Evolutionary conservation across 257 asterid species (phyloP).

Genomic region (Ilex asprella): DNA sequence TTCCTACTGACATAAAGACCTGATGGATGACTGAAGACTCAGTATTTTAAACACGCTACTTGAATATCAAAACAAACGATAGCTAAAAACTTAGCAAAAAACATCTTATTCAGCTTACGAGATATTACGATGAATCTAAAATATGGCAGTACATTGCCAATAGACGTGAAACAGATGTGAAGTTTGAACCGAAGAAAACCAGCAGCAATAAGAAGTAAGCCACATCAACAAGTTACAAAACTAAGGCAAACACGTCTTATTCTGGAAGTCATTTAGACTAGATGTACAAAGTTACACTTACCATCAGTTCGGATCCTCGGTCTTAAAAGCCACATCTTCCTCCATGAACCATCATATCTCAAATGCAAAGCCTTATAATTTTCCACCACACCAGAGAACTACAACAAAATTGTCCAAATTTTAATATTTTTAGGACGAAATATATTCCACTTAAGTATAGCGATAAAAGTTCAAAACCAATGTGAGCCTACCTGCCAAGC

Average conservation of each 20-base stretch:
- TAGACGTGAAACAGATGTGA: too few relatives aligned
- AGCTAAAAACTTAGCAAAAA: not conserved
- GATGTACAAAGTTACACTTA: slow-evolving; percentile 15
- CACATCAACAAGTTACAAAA: not conserved
- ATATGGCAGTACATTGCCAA: not conserved
- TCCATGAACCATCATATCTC: slow-evolving; percentile 83
- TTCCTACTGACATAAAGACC: slow-evolving; percentile 93
- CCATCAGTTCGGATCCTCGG: slow-evolving; percentile 97
- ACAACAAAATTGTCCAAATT: slow-evolving; percentile 11
- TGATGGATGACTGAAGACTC: slow-evolving; percentile 9
- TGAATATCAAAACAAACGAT: not conserved
- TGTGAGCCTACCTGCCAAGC: slow-evolving; percentile 71
- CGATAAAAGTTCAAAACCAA: not conserved
- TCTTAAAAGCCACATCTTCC: slow-evolving; percentile 94
- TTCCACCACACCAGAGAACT: slow-evolving; percentile 63
- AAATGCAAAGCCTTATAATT: slow-evolving; percentile 66
- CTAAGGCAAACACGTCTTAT: not conserved
- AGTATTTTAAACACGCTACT: not conserved
- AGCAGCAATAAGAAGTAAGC: not conserved
- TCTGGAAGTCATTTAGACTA: not conserved
- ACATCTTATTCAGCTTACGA: too few relatives aligned
- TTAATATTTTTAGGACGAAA: not conserved
- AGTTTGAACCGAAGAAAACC: too few relatives aligned
- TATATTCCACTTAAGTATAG: not conserved
- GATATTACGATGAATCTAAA: too few relatives aligned